A percentile compares a stretch with the other conserved stretches of the same genome.
Evolutionary conservation across 176 grass and related monocot genomes (phyloP).

Genomic region (Zea mays): DNA sequence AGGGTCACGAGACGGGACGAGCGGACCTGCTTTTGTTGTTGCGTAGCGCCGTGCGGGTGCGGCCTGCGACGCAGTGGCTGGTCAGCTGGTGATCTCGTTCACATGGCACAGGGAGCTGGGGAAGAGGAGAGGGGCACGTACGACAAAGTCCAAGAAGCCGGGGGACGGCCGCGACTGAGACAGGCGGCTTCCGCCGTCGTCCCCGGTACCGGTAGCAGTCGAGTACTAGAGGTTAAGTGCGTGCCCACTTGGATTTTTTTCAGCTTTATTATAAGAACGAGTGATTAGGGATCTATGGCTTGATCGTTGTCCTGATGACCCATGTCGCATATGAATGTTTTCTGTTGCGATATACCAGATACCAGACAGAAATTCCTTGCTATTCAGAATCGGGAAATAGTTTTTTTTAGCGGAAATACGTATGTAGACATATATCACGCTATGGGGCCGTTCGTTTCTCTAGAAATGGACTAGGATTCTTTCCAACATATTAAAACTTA

Average conservation of each 20-base stretch:
- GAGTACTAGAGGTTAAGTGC: no score
- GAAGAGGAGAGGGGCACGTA: neutral
- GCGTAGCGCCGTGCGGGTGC: conserved; percentile 16
- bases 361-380: no score
- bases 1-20: neutral
- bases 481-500: no score
- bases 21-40: conserved; percentile 39
- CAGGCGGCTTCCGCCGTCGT: neutral
- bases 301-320: neutral
- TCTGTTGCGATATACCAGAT: no score
- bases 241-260: neutral
- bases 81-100: no score
- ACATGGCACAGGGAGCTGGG: neutral
- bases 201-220: no score
- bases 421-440: no score
- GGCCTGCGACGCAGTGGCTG: neutral
- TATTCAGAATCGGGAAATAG: no score
- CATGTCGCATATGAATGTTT: no score
- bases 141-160: neutral
- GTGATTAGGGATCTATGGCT: neutral
- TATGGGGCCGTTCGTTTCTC: no score
- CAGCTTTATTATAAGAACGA: neutral
- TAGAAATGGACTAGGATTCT: no score
- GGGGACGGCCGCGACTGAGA: conserved; percentile 29
- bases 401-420: no score